Evolutionary conservation across 176 grass and related monocot species (phyloP), one percentile per base, ranked within the genome.

Genomic region (Zea luxurians): DNA sequence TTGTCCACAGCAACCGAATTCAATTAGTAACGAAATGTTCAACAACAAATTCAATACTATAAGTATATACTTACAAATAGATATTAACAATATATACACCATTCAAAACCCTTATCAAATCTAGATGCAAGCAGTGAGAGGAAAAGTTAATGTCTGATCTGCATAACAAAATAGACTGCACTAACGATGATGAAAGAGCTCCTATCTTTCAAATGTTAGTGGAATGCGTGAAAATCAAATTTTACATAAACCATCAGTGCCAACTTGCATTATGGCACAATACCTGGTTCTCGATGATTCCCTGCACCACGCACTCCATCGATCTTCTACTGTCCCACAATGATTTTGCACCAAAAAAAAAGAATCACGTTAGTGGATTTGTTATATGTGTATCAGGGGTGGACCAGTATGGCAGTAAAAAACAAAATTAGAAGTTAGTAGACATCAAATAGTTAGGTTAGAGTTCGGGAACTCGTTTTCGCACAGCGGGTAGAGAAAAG

Each of bases 271-370:
- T n/a, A n/a, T 9, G 13, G 13, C 6, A 60, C 35, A 58, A 49
- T 76, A 92, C 87, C 91, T 90, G 87, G 9, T 89, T 94, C 95
- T 97, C 91, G 61, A 97, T 92, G 47, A 94, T 97, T 41, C 87
- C 91, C 87, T 94, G 91, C 64, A 94, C 91, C 50, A 94, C 85
- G 61, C 95, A 92, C 82, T 94, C 95, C 91, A 94, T 94, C 61
- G 4, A 5, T 13, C 81, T 61, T 13, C 81, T 61, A 47, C 16
- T 20, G 36, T 61, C n/a, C 54, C 0, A 58, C 7, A n/a, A 58
- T 58, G n/a, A 58, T 20, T 1, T 58, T 58, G 54, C 17, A 4
- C 6, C 17, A 6, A 13, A 13, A 58, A 58, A 9, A 20, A 58
- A 58, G n/a, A 57, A 57, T n/a, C 5, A 58, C 18, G 54, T 58